phyloP scores from a whole-genome alignment of 2,329 filamentous ascomycete genomes.

The Gyromitra esculenta region DNA sequence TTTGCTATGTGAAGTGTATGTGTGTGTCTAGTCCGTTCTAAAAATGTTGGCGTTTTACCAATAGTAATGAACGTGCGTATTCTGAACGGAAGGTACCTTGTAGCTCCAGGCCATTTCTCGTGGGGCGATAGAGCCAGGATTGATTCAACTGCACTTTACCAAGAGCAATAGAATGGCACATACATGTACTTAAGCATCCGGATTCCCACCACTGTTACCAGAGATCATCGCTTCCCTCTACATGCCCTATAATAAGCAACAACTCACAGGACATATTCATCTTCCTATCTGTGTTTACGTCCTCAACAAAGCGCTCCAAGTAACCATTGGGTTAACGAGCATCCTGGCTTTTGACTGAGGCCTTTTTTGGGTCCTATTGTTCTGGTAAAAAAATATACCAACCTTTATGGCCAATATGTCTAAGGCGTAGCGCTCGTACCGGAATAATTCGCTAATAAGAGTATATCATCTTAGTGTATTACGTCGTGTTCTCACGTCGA shows the following conservation, averaged over 20 bases:
- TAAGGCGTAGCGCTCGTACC: neutral
- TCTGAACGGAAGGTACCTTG: conserved; percentile 10
- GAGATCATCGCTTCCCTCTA: conserved; percentile 3
- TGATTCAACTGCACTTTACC: conserved; percentile 2
- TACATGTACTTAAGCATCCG: conserved; percentile 41
- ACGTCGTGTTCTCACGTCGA: conserved; percentile 34
- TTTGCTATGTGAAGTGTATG: neutral
- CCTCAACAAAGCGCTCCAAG: neutral
- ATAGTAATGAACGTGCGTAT: conserved; percentile 19
- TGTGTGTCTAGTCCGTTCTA: neutral
- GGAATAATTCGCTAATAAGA: conserved; percentile 16
- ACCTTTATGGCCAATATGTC: too few relatives aligned
- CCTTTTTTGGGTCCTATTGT: conserved; percentile 8
- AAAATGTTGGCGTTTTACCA: neutral
- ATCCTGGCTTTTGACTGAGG: neutral
- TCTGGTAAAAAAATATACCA: neutral
- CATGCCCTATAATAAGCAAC: conserved; percentile 16
- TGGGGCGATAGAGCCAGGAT: conserved; percentile 1
- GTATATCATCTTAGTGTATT: conserved; percentile 34
- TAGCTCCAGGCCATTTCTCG: conserved; percentile 1
- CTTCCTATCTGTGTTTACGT: neutral
- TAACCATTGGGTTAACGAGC: neutral
- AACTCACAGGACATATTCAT: conserved; percentile 7
- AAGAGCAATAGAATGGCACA: neutral
- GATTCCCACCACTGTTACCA: conserved; percentile 21